Base-by-base conservation (phyloP, 768 basidiomycete genomes). In the Hemileccinum rubropunctum region DNA sequence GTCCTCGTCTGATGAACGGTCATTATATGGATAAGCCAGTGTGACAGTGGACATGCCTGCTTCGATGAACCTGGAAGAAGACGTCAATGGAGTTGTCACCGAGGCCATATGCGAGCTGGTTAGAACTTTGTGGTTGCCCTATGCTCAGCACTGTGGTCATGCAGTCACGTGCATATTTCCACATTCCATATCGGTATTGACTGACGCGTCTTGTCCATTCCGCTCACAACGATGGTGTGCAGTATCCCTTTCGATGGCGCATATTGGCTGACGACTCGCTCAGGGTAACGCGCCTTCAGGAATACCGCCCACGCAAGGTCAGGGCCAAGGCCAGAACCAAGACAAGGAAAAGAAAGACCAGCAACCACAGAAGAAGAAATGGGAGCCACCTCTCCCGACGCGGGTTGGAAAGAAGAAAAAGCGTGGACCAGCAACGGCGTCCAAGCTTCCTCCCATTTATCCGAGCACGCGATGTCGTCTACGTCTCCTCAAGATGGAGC, bases 361-460 rank as follows among this genome's bases (percentile, higher is more conserved):
- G 15, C 76, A 82, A 61, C 62, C 68, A 12, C 75, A 80, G 66
- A 81, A 85, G 72, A 97, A 98, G 83, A 95, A 95, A 74, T 98
- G 95, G 94, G 95, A 98, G 68, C 94, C 95, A 8, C 95, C 95
- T 61, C 81, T 97, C 51, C 95, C 95, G 13, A 97, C 95, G 40
- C 88, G 92, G 52, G 91, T 98, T 32, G 95, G 95, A 42, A 97
- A 95, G 81, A 95, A 93, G 82, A 98, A 94, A 76, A 77, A 74
- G 68, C 81, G 86, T 52, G 95, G 95, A n/a, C 95, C 95, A 6
- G 85, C 91, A 49, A 77, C 93, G 2, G 83, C 93, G 3, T 87
- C 88, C 34, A 95, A 95, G 66, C 83, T 99, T 3, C 95, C 95
- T 17, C 77, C 93, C 11, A 88, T 99, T 7, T 93, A 78, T 67